Base-by-base conservation (phyloP, 345 rosid genomes). In the Alliaria petiolata region DNA sequence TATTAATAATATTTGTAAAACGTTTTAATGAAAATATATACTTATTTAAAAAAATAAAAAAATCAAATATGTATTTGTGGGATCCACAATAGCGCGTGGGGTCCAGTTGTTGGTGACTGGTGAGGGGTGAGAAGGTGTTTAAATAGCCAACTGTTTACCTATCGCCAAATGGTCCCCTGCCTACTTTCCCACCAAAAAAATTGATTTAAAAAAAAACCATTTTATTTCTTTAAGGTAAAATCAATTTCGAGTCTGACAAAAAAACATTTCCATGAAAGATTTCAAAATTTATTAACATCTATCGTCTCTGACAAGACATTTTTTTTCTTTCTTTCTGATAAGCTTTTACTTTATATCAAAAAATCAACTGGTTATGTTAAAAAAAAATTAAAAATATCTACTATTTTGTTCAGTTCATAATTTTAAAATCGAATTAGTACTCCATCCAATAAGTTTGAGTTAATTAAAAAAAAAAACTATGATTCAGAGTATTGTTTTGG, bases 161-260 rank as follows among this genome's bases (percentile, higher is more conserved):
- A 72, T 50, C 40, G 14, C 54, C 38, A 25, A 60, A 57, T 79
- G 88, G 90, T 85, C 92, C 89, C 90, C 87, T 65, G 57, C 83
- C 81, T 55, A 69, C 69, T 39, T 22, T 10, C 51, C 33, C 70
- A 45, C 58, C n/a, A n/a, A n/a, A n/a, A 35, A 45, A 33, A 11
- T 63, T 35, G 3, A 12, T 25, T 22, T 22, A 33, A 5, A 36
- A 0, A 36, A 11, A 62, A 4, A 12, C 19, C 7, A 19, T 39
- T 74, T 66, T 66, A 20, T 65, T 65, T 57, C 30, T 63, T 58
- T 74, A 65, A 66, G 67, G 61, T 57, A 28, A 65, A 58, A 28
- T 65, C 15, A 57, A 39, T 62, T 66, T 74, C 39, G 26, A 6
- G 12, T 74, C 78, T 74, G 72, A 66, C 72, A 72, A 36, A 28